A percentile compares a stretch with the other conserved stretches of the same genome.
Conservation (phyloP, 2,329 filamentous ascomycete genomes). For the Teratosphaeria gauchensis region DNA sequence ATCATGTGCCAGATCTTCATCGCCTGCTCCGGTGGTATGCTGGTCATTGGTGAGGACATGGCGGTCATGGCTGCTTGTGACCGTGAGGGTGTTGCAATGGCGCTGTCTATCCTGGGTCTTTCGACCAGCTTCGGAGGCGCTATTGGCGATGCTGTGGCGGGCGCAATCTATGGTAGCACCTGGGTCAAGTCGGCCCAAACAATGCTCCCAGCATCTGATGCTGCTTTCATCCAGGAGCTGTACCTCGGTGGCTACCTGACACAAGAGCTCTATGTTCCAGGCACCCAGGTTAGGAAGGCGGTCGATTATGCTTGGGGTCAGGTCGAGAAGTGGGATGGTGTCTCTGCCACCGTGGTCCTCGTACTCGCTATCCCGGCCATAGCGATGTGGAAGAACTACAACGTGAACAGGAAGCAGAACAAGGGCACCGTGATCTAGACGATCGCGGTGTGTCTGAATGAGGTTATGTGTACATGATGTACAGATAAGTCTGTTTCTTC, state of each 20-base stretch:
- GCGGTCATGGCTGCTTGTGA: conserved; percentile 40
- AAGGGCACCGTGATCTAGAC: conserved; percentile 12
- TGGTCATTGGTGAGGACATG: conserved; percentile 48
- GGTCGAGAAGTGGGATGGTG: conserved; percentile 14
- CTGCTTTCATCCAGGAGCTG: conserved; percentile 23
- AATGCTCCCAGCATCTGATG: conserved; percentile 35
- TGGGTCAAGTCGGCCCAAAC: conserved; percentile 7
- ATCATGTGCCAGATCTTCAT: conserved; percentile 49
- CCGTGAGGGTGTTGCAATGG: conserved; percentile 35
- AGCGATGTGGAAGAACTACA: conserved; percentile 17
- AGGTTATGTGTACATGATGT: neutral
- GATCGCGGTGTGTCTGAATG: neutral
- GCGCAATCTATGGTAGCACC: conserved; percentile 25
- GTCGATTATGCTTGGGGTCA: conserved; percentile 36
- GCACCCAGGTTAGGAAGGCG: conserved; percentile 32
- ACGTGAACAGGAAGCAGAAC: conserved; percentile 10
- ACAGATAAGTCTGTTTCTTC: neutral
- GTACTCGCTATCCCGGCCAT: conserved; percentile 13
- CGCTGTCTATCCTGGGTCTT: conserved; percentile 24
- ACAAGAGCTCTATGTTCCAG: conserved; percentile 33
- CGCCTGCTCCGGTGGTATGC: conserved; percentile 43
- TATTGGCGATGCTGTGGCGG: conserved; percentile 23
- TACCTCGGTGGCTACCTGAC: conserved; percentile 18
- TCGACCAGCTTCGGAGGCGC: conserved; percentile 26
- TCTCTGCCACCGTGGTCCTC: conserved; percentile 13